These are phyloP conservation scores for Lignosus rhinocerotis DNA, from an alignment of 1,284 basidiomycete species.

Conservation along the genomic window DNA sequence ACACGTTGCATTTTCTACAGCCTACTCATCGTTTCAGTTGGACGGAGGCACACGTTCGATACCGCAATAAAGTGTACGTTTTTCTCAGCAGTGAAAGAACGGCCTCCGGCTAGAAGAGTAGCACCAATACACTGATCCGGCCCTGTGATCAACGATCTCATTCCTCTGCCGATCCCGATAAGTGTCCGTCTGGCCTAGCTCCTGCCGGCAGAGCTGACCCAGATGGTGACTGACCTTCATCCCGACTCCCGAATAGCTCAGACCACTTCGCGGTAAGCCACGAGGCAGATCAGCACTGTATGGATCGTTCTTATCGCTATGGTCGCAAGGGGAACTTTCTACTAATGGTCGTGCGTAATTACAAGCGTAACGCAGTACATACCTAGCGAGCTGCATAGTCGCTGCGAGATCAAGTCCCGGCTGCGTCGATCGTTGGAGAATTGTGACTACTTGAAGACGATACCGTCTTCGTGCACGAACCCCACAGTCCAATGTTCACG, in stretches of 20 bases:
- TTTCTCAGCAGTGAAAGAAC: conserved; percentile 6
- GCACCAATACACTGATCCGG: conserved; percentile 15
- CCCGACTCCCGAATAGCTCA: background rate
- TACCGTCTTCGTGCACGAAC: background rate
- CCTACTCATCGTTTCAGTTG: conserved; percentile 5
- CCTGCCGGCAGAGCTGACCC: background rate
- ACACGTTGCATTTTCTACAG: background rate
- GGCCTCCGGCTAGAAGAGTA: conserved; percentile 2
- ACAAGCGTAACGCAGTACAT: too few species aligned
- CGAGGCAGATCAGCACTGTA: background rate
- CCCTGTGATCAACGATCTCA: conserved; percentile 15
- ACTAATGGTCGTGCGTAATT: too few species aligned
- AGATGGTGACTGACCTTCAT: background rate
- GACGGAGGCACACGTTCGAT: background rate
- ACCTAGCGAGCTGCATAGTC: too few species aligned
- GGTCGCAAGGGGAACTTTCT: background rate
- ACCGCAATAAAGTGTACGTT: conserved; percentile 3
- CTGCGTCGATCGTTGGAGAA: background rate
- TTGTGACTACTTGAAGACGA: background rate
- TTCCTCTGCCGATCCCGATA: conserved; percentile 6
- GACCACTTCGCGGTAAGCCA: background rate
- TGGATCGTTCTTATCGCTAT: background rate
- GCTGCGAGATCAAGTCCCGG: background rate
- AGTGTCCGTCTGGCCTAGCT: conserved; percentile 6
- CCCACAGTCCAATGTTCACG: background rate